Conservation (phyloP, 1,284 basidiomycete genomes). For the Exobasidium rhododendri region DNA sequence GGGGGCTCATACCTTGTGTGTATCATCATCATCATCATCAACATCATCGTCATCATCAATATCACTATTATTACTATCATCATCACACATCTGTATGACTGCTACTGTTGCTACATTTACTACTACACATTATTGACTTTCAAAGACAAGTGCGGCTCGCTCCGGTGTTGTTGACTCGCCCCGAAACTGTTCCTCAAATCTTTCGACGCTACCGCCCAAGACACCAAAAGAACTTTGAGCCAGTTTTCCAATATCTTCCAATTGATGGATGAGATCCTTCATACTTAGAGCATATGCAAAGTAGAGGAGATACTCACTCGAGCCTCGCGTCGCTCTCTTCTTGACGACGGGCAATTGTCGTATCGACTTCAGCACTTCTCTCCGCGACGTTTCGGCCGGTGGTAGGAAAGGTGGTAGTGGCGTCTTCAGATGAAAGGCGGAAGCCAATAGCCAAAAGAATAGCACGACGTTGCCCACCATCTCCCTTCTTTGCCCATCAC, state of each 20-base stretch:
- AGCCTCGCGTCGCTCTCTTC: constrained; percentile 59
- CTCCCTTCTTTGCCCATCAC: constrained; percentile 68
- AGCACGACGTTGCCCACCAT: constrained; percentile 87
- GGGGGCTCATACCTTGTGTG: too few species aligned
- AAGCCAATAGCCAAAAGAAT: constrained; percentile 80
- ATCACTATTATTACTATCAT: too few species aligned
- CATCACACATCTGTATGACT: too few species aligned
- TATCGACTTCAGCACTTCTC: constrained; percentile 62
- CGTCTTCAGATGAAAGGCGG: constrained; percentile 80
- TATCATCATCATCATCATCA: too few species aligned
- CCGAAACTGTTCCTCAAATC: constrained; percentile 40
- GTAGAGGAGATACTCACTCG: constrained; percentile 73
- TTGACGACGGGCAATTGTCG: constrained; percentile 73
- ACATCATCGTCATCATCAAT: too few species aligned
- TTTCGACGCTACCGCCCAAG: constrained; percentile 33
- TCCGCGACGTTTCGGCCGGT: constrained; percentile 77
- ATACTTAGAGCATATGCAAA: constrained; percentile 91
- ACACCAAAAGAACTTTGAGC: constrained; percentile 45
- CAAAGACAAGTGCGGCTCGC: too few species aligned
- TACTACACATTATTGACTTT: too few species aligned
- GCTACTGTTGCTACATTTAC: too few species aligned
- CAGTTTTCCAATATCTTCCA: constrained; percentile 33
- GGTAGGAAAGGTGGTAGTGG: constrained; percentile 92
- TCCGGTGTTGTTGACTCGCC: not conserved
- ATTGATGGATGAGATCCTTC: constrained; percentile 57